phyloP scores from a whole-genome alignment of 2,329 filamentous ascomycete genomes.

The Plenodomus tracheiphilus region DNA sequence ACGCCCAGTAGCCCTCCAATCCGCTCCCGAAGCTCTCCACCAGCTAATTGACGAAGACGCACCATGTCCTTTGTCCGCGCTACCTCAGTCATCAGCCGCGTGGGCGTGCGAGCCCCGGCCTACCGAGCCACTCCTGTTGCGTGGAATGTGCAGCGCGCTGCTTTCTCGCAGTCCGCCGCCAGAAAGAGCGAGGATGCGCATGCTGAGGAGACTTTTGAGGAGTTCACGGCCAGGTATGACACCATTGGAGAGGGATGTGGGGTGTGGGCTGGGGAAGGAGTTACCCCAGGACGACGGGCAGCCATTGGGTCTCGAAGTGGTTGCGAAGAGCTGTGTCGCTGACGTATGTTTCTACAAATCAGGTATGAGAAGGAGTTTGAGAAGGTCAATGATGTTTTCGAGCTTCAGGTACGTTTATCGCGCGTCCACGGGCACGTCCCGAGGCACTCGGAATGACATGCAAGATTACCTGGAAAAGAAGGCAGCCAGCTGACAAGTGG shows the following conservation, averaged over 20 bases:
- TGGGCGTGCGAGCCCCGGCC: conserved; percentile 39
- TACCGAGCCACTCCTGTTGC: conserved; percentile 39
- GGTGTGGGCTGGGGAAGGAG: conserved; percentile 13
- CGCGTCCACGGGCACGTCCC: conserved; percentile 16
- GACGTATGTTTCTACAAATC: conserved; percentile 31
- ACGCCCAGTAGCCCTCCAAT: conserved; percentile 21
- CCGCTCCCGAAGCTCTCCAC: conserved; percentile 21
- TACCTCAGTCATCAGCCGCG: conserved; percentile 40
- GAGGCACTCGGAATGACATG: conserved; percentile 10
- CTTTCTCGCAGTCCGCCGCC: conserved; percentile 57
- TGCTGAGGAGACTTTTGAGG: conserved; percentile 96
- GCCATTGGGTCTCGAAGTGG: conserved; percentile 36
- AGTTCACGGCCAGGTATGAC: conserved; percentile 92
- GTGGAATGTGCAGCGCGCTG: conserved; percentile 39
- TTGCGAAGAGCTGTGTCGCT: conserved; percentile 25
- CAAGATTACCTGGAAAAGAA: neutral
- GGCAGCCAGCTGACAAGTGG: conserved; percentile 18
- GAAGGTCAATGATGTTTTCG: conserved; percentile 95
- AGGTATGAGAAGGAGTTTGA: conserved; percentile 99
- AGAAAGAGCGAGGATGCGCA: conserved; percentile 58
- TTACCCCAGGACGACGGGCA: conserved; percentile 16
- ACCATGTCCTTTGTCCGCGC: conserved; percentile 45
- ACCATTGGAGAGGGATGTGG: conserved; percentile 22
- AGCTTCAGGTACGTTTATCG: conserved; percentile 81
- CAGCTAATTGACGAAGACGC: conserved; percentile 30